Evolutionary conservation across 108 stramenopile genomes (phyloP), one percentile per base, ranked within the genome.

Genomic region (Heterococcus sp.): DNA sequence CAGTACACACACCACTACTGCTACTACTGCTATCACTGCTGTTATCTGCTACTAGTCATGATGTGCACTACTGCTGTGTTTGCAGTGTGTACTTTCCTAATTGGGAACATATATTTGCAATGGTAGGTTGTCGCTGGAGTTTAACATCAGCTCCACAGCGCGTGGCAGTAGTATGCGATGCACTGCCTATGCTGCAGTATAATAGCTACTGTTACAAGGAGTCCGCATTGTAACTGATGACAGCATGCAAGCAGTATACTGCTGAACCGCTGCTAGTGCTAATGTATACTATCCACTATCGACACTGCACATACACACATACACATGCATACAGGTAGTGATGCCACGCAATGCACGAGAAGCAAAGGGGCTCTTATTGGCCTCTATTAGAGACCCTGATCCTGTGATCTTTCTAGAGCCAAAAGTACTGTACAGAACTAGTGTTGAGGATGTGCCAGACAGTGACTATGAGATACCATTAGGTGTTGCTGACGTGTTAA

Each of bases 391-490:
- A 32, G 91, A 90, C 64, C 92, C 91, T 28, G 94, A 98, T 72
- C 97, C 97, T 2, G 96, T 96, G 3, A 77, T 98, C 5, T 98
- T 98, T 85, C 88, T 98, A 74, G 97, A 98, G 86, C 97, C 97
- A 46, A 98, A 98, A 87, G 93, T 93, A 1, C 87, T 97, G 68
- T 98, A 98, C 84, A 92, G 97, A 37, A 91, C 95, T 0, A 89
- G 95, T 2, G 96, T 98, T 1, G 96, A 95, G 81, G 93, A 95
- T 31, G 86, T 97, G 0, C 94, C 94, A 4, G 92, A 93, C 32
- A 95, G 86, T 11, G 97, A 96, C 74, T 97, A 96, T 76, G 92
- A 92, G 83, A 87, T 98, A 26, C 91, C 92, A 0, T 86, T 96
- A 0, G 96, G 97, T 4, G 88, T 90, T 82, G 97, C 94, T 11